Evolutionary conservation across 305 asterid genomes (phyloP).

Genomic region (Fraxinus angustifolia): DNA sequence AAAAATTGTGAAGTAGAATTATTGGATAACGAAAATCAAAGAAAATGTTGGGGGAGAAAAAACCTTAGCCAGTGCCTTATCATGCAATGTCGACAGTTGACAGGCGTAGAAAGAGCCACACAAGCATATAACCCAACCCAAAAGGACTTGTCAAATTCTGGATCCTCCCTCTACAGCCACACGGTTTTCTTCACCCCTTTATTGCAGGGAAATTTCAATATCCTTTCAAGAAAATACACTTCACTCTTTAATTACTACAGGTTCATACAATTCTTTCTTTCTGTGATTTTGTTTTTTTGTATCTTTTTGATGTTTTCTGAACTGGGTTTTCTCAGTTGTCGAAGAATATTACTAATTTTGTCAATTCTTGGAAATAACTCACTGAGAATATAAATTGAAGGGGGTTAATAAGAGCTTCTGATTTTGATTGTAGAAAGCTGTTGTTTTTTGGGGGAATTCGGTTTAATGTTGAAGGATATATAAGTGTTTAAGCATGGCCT

Average conservation of each 20-base stretch:
- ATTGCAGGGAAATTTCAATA: not conserved
- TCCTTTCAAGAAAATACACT: not conserved
- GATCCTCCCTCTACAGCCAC: slow-evolving; percentile 31
- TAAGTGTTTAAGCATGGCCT: slow-evolving; percentile 57
- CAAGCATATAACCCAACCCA: slow-evolving; percentile 36
- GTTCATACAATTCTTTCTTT: slow-evolving; percentile 17
- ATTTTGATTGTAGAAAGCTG: slow-evolving; percentile 9
- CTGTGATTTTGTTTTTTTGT: not conserved
- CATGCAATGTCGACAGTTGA: slow-evolving; percentile 44
- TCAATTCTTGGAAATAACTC: slow-evolving; percentile 18
- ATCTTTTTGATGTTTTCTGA: slow-evolving; percentile 15
- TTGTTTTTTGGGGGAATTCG: slow-evolving; percentile 1
- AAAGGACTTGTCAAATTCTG: slow-evolving; percentile 15
- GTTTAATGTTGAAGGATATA: slow-evolving; percentile 40
- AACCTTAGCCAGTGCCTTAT: slow-evolving; percentile 54
- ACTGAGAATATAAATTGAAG: not conserved
- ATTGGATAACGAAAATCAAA: not conserved
- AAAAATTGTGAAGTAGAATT: not conserved
- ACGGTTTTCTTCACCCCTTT: slow-evolving; percentile 19
- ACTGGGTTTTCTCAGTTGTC: slow-evolving; percentile 11
- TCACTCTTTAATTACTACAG: slow-evolving; percentile 21
- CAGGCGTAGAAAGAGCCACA: slow-evolving; percentile 56
- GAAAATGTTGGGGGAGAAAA: slow-evolving; percentile 4
- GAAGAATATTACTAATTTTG: not conserved
- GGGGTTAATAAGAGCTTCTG: not conserved